Conservation (phyloP, 495 filamentous ascomycete species). For the Penicillium bialowiezense region DNA sequence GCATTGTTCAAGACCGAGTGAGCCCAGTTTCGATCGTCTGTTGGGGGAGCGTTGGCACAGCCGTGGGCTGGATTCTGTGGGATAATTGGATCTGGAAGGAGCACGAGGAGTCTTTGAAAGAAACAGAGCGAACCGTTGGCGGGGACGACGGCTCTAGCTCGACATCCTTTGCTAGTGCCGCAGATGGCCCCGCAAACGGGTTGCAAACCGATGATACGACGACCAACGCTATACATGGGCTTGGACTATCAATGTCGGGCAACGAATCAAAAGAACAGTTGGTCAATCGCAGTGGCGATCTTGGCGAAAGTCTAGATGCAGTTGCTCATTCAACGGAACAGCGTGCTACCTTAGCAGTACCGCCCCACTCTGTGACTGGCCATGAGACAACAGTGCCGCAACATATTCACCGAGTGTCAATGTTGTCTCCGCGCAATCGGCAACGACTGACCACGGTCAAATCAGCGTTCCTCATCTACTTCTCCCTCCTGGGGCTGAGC, state of each 20-base stretch:
- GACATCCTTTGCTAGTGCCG: slow-evolving; percentile 42
- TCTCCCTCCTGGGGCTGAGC: slow-evolving; percentile 80
- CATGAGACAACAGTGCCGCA: slow-evolving; percentile 11
- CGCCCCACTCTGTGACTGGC: slow-evolving; percentile 6
- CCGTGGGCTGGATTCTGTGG: slow-evolving; percentile 87
- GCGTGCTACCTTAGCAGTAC: slow-evolving; percentile 9
- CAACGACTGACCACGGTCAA: slow-evolving; percentile 74
- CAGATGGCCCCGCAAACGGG: slow-evolving; percentile 26
- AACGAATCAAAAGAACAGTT: slow-evolving; percentile 27
- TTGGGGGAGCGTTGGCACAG: slow-evolving; percentile 77
- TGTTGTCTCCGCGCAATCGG: slow-evolving; percentile 58
- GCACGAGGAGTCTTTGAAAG: slow-evolving; percentile 43
- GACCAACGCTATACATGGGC: slow-evolving; percentile 40
- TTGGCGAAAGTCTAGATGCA: slow-evolving; percentile 9
- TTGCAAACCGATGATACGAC: slow-evolving; percentile 23
- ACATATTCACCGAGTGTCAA: slow-evolving; percentile 22
- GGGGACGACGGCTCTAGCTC: slow-evolving; percentile 46
- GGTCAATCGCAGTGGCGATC: slow-evolving; percentile 17
- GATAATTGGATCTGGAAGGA: slow-evolving; percentile 76
- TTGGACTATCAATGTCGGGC: slow-evolving; percentile 44
- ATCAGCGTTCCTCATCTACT: slow-evolving; percentile 91
- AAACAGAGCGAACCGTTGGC: slow-evolving; percentile 35
- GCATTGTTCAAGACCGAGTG: slow-evolving; percentile 80
- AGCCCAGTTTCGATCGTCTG: slow-evolving; percentile 83
- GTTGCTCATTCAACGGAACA: slow-evolving; percentile 1